These are phyloP conservation scores for Fusarium pininemorale DNA, from an alignment of 2,329 filamentous ascomycete genomes.

Conservation along the genomic window DNA sequence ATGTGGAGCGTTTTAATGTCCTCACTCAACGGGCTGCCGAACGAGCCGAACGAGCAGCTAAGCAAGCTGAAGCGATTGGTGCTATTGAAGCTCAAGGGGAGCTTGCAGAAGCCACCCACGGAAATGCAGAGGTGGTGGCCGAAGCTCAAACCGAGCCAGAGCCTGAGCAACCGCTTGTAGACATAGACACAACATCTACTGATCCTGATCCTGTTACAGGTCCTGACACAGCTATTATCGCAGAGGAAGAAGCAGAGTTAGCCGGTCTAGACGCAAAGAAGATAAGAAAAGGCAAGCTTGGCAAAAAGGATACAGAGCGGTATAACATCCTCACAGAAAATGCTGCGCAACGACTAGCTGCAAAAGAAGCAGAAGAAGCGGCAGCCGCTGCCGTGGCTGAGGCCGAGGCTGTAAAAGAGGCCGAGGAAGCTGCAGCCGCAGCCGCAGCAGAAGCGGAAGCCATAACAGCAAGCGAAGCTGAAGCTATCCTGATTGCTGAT, in stretches of 20 bases:
- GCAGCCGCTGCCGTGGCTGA: constrained; percentile 37
- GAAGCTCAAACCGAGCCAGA: constrained; percentile 24
- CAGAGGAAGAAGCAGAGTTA: constrained; percentile 35
- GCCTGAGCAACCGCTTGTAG: constrained; percentile 1
- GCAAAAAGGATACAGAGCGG: constrained; percentile 35
- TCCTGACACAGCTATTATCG: constrained; percentile 28
- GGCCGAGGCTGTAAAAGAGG: constrained; percentile 6
- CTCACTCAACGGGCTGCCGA: constrained; percentile 25
- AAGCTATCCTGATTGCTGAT: constrained; percentile 21
- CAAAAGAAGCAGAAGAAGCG: constrained; percentile 32
- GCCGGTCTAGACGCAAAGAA: constrained; percentile 36
- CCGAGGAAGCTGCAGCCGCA: constrained; percentile 18
- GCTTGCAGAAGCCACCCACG: constrained; percentile 16
- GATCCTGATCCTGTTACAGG: constrained; percentile 10
- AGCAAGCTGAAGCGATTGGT: constrained; percentile 42
- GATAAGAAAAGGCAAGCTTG: constrained; percentile 33
- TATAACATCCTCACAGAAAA: constrained; percentile 33
- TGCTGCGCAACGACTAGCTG: constrained; percentile 24
- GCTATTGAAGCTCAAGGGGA: constrained; percentile 2
- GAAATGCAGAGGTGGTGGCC: constrained; percentile 20
- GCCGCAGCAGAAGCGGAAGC: constrained; percentile 28
- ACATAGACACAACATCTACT: constrained; percentile 9
- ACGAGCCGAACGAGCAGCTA: constrained; percentile 42
- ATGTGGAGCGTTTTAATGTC: constrained; percentile 32
- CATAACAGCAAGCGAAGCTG: constrained; percentile 25